Evolutionary conservation across 208 protist species (phyloP).

Genomic region (Trypanosoma cruzi): DNA sequence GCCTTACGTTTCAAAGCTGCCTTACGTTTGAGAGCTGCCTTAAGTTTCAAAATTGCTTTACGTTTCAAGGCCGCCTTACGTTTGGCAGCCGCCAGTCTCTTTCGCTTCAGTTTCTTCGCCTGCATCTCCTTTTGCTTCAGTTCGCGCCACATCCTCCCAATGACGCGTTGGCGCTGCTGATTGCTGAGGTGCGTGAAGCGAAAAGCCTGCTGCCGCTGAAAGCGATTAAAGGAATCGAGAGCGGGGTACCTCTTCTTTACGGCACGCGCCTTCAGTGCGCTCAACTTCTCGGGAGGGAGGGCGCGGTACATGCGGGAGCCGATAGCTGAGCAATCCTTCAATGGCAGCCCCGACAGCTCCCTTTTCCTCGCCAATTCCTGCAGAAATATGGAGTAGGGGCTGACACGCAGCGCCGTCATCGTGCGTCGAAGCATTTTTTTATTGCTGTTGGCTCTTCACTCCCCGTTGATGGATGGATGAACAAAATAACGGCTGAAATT

Average conservation of each 20-base stretch:
- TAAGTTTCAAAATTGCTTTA: not conserved
- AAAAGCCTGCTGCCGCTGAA: slow-evolving; percentile 62
- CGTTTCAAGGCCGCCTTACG: not conserved
- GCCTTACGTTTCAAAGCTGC: not conserved
- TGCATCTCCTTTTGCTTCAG: slow-evolving; percentile 43
- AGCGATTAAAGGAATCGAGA: slow-evolving; percentile 72
- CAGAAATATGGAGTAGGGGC: slow-evolving; percentile 66
- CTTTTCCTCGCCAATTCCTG: slow-evolving; percentile 45
- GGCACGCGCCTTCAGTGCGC: slow-evolving; percentile 43
- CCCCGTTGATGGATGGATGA: not conserved
- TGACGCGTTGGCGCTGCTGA: slow-evolving; percentile 62
- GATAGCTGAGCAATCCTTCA: slow-evolving; percentile 11
- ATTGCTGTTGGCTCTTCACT: not conserved
- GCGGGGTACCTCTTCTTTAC: slow-evolving; percentile 47
- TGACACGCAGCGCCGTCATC: slow-evolving; percentile 39
- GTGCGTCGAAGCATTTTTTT: slow-evolving; percentile 48
- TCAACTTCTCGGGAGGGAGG: slow-evolving; percentile 43
- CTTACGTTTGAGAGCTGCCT: not conserved
- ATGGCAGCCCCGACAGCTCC: slow-evolving; percentile 31
- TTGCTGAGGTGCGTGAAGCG: slow-evolving; percentile 58
- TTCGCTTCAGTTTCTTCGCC: slow-evolving; percentile 28
- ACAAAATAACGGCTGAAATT: not conserved
- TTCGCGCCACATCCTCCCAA: slow-evolving; percentile 66
- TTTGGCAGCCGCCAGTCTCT: not conserved
- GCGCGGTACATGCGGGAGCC: slow-evolving; percentile 44